Percentiles rank a stretch among this genome's conserved stretches.
Conservation (phyloP, 768 basidiomycete genomes). For the Trametes elegans region DNA sequence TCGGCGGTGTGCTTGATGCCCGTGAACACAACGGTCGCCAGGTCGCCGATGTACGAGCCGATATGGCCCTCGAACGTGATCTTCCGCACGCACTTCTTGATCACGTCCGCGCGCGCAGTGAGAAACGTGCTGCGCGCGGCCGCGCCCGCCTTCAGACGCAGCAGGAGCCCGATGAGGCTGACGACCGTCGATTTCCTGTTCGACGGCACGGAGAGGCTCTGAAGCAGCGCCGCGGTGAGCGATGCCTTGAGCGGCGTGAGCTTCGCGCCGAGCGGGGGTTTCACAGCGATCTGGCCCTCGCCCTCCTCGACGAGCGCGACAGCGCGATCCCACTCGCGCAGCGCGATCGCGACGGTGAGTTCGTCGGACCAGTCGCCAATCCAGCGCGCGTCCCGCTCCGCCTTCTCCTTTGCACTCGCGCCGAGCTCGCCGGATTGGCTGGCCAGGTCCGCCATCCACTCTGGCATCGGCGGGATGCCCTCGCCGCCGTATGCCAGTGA, state of each 20-base stretch:
- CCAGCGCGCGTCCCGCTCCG: conserved; percentile 82
- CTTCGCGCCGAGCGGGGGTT: conserved; percentile 54
- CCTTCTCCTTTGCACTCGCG: conserved; percentile 63
- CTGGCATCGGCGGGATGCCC: conserved; percentile 60
- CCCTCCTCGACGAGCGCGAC: conserved; percentile 83
- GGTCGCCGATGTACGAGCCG: conserved; percentile 78
- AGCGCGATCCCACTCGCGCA: conserved; percentile 86
- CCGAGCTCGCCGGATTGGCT: conserved; percentile 52
- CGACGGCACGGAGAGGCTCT: conserved; percentile 69
- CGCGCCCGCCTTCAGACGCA: conserved; percentile 71
- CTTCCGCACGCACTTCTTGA: conserved; percentile 75
- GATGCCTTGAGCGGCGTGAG: conserved; percentile 64
- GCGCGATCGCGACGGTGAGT: conserved; percentile 84
- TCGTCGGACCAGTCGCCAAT: conserved; percentile 90
- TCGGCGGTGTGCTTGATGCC: conserved; percentile 96
- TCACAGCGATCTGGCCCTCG: conserved; percentile 56
- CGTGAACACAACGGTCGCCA: conserved; percentile 88
- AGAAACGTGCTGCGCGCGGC: conserved; percentile 84
- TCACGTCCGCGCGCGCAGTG: conserved; percentile 68
- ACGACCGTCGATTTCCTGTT: conserved; percentile 78
- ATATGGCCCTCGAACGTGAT: conserved; percentile 92
- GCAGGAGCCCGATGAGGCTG: conserved; percentile 66
- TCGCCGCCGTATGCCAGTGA: conserved; percentile 32
- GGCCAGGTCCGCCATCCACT: conserved; percentile 74
- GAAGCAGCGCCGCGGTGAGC: conserved; percentile 67